Evolutionary conservation across 2,329 filamentous ascomycete genomes (phyloP).

Genomic region (Aureobasidium vineae): DNA sequence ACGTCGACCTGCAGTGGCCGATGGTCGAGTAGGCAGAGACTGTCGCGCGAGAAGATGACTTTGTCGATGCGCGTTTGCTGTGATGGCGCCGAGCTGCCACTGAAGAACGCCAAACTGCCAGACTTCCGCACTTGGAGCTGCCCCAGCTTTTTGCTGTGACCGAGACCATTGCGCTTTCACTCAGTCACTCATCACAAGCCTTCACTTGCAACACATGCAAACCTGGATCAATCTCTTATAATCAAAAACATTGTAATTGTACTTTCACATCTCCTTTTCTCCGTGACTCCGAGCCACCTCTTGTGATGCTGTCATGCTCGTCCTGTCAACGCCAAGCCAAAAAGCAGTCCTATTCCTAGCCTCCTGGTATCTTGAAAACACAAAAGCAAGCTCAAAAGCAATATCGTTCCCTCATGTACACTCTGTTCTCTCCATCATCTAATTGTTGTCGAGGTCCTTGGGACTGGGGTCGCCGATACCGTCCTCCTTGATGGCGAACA

Average conservation of each 20-base stretch:
- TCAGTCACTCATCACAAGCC: neutral
- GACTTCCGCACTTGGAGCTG: slow-evolving; percentile 10
- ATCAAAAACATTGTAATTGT: neutral
- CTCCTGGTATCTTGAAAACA: slow-evolving; percentile 18
- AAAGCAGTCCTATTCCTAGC: slow-evolving; percentile 1
- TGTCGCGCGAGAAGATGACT: neutral
- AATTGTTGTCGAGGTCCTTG: slow-evolving; percentile 84
- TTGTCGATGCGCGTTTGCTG: slow-evolving; percentile 16
- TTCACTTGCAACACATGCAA: neutral
- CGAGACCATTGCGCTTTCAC: neutral
- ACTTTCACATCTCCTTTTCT: neutral
- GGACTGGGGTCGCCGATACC: slow-evolving; percentile 94
- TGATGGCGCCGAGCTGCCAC: slow-evolving; percentile 6
- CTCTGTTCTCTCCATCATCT: neutral
- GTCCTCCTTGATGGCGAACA: slow-evolving; percentile 96
- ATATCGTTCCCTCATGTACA: slow-evolving; percentile 1
- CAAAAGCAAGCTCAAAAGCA: slow-evolving; percentile 27
- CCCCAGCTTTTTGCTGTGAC: slow-evolving; percentile 4
- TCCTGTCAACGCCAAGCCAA: slow-evolving; percentile 26
- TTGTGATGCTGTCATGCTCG: slow-evolving; percentile 10
- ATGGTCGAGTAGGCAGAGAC: neutral
- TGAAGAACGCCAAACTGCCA: slow-evolving; percentile 13
- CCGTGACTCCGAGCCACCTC: slow-evolving; percentile 2
- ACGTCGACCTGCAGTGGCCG: neutral
- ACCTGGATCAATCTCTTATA: neutral